phyloP scores from a whole-genome alignment of 2,329 filamentous ascomycete species.

The Cercospora brassicicola region DNA sequence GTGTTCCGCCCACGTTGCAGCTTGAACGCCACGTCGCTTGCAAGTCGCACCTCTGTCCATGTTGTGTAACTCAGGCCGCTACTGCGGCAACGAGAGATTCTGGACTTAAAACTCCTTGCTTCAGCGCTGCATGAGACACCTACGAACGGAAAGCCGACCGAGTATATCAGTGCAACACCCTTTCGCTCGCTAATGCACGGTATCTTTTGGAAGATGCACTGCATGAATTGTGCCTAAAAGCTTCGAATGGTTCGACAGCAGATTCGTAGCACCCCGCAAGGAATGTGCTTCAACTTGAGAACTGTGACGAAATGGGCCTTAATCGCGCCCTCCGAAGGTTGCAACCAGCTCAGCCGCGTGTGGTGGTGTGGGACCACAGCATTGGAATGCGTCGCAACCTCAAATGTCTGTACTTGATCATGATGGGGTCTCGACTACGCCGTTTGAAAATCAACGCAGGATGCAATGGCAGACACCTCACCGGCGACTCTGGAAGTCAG shows the following conservation, averaged over 20 bases:
- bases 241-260: neutral
- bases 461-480: slow-evolving; percentile 9
- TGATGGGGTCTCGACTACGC: neutral
- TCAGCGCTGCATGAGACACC: neutral
- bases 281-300: neutral
- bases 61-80: slow-evolving; percentile 3
- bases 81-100: slow-evolving; percentile 8
- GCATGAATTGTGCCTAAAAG: neutral
- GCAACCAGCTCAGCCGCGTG: neutral
- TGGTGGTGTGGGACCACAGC: neutral
- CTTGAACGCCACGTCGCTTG: slow-evolving; percentile 3
- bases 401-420: neutral
- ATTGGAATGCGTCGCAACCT: neutral
- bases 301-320: neutral
- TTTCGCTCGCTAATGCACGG: neutral
- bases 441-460: neutral
- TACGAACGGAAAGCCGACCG: neutral
- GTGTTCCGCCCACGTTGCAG: neutral
- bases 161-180: neutral
- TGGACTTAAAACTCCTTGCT: neutral
- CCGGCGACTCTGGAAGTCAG: slow-evolving; percentile 16
- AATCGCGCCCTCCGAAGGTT: neutral
- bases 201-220: neutral
- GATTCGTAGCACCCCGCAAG: neutral
- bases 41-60: neutral